phyloP scores from a whole-genome alignment of 1,284 basidiomycete genomes.

The Microbotryum scabiosae region DNA sequence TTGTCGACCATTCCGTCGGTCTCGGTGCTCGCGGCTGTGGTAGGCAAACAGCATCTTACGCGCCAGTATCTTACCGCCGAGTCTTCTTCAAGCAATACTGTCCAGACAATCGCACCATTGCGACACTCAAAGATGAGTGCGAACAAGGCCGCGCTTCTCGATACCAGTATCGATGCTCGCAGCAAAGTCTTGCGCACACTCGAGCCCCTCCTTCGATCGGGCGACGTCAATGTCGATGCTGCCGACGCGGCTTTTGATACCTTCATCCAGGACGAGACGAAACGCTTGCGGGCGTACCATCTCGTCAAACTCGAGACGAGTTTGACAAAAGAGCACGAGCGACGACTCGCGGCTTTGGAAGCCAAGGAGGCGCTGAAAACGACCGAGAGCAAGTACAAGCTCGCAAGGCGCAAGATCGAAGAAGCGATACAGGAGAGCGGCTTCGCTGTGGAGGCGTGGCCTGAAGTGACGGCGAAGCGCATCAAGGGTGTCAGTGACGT shows the following conservation, averaged over 20 bases:
- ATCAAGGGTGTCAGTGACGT: constrained; percentile 26
- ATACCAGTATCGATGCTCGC: constrained; percentile 10
- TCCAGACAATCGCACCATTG: constrained; percentile 17
- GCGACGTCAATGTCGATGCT: constrained; percentile 1
- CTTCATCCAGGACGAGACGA: constrained; percentile 15
- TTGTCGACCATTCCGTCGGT: constrained; percentile 19
- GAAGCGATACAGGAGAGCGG: constrained; percentile 15
- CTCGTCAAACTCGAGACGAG: constrained; percentile 5
- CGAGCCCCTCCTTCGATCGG: constrained; percentile 4
- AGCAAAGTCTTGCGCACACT: constrained; percentile 10
- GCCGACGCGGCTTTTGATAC: constrained; percentile 15
- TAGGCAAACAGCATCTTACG: constrained; percentile 29
- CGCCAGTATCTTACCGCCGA: constrained; percentile 11
- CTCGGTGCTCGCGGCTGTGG: constrained; percentile 29
- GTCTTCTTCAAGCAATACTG: neutral
- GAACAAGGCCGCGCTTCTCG: neutral
- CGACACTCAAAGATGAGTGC: neutral
- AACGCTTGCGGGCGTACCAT: constrained; percentile 15
- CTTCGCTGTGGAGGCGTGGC: constrained; percentile 6
- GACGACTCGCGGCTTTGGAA: constrained; percentile 2
- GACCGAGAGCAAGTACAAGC: constrained; percentile 11
- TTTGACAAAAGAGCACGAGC: constrained; percentile 20
- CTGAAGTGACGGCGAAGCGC: constrained; percentile 16
- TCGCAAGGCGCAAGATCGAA: constrained; percentile 19
- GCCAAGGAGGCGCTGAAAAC: constrained; percentile 2